A percentile compares a stretch with the other conserved stretches of the same genome.
Conservation (phyloP, 768 basidiomycete species). For the Psilocybe cyanescens region DNA sequence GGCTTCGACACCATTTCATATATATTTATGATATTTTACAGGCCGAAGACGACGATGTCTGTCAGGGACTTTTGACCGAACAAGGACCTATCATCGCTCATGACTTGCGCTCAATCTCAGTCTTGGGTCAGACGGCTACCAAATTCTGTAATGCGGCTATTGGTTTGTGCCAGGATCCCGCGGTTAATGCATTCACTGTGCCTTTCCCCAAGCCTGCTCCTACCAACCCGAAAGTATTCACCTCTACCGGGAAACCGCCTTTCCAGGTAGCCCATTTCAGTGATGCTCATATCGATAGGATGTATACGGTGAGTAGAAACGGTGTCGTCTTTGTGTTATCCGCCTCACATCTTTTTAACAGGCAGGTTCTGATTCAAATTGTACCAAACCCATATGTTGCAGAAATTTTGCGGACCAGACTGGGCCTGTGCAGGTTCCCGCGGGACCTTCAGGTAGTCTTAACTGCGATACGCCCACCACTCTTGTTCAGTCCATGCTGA, state of each 20-base stretch:
- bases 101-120: constrained; percentile 51
- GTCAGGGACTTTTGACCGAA: constrained; percentile 49
- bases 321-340: background rate
- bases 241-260: constrained; percentile 42
- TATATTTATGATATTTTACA: constrained; percentile 17
- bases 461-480: constrained; percentile 57
- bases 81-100: constrained; percentile 65
- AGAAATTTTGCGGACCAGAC: constrained; percentile 48
- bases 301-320: constrained; percentile 46
- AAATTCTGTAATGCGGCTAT: constrained; percentile 59
- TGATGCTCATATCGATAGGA: constrained; percentile 64
- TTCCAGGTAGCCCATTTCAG: constrained; percentile 65
- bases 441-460: constrained; percentile 50
- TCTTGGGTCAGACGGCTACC: constrained; percentile 49
- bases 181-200: constrained; percentile 46
- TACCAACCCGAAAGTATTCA: constrained; percentile 33
- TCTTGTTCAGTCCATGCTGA: constrained; percentile 55
- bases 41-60: constrained; percentile 62
- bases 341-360: constrained; percentile 20
- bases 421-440: constrained; percentile 42
- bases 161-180: constrained; percentile 55
- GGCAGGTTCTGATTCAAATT: constrained; percentile 57
- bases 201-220: constrained; percentile 49
- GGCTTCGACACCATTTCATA: background rate
- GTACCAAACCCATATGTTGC: constrained; percentile 69